A percentile compares a stretch with the other conserved stretches of the same genome.
These are phyloP conservation scores for Iris macrosiphon DNA, from an alignment of 106 monocot genomes.

Conservation along the genomic window DNA sequence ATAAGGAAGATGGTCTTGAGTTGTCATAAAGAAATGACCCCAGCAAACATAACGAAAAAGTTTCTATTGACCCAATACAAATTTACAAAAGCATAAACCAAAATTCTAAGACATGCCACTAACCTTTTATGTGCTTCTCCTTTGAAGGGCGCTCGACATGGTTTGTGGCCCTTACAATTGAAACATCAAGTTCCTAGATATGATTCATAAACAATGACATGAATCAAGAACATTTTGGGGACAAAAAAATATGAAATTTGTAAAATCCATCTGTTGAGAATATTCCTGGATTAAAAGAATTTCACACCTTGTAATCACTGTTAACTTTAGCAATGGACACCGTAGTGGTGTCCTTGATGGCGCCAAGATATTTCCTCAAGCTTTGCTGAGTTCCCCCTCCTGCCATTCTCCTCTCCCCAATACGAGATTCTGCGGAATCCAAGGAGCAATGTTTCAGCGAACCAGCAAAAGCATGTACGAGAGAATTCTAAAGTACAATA, in stretches of 20 bases:
- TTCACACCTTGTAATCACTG: slow-evolving; percentile 80
- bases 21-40: too few relatives aligned
- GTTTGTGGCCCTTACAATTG: slow-evolving; percentile 85
- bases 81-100: too few relatives aligned
- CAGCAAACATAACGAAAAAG: too few relatives aligned
- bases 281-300: neutral
- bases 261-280: neutral
- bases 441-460: too few relatives aligned
- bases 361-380: slow-evolving; percentile 83
- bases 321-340: slow-evolving; percentile 93
- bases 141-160: slow-evolving; percentile 93
- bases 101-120: neutral
- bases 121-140: slow-evolving; percentile 86
- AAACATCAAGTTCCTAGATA: slow-evolving; percentile 80
- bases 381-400: slow-evolving; percentile 51
- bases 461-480: too few relatives aligned
- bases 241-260: neutral
- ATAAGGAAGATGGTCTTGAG: too few relatives aligned
- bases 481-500: too few relatives aligned
- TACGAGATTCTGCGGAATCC: neutral
- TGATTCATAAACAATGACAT: neutral
- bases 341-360: slow-evolving; percentile 85
- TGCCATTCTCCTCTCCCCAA: slow-evolving; percentile 26
- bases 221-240: neutral
- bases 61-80: too few relatives aligned